Base-by-base conservation (phyloP, 345 rosid species). In the Populus ilicifolia region DNA sequence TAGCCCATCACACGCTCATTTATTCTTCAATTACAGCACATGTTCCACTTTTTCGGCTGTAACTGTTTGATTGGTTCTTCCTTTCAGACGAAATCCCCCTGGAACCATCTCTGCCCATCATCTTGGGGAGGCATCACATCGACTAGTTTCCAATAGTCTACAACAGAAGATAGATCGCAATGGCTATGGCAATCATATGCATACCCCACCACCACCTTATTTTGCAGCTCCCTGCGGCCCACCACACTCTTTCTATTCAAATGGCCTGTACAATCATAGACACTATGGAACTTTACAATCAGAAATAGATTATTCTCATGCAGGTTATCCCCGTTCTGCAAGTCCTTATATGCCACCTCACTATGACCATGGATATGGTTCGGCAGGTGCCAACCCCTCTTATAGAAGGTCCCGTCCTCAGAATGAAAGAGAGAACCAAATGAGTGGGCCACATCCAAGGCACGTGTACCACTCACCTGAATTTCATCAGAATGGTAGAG, bases 51-150 rank as follows among this genome's bases (percentile, higher is more conserved):
- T 62, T 33, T 18, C n/a, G 33, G 36, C 29, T 77, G 16, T 1
- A 41, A 27, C 2, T 67, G 16, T 56, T 68, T 72, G 8, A 11
- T 80, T 68, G 76, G 16, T 16, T 64, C 80, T n/a, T 44, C 69
- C 43, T 54, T 81, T 76, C 89, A 96, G 99, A 92, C 85, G 73
- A 73, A 91, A 91, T 75, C 94, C 85, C 18, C 84, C 83, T 14
- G 90, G 90, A 76, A 71, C 86, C 71, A 71, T 89, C 65, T 85
- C 92, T 63, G 90, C 94, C 25, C 83, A 64, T 67, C 89, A 87
- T 83, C 95, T 93, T 41, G 92, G 91, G 81, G 89, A 88, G 36
- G 95, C 88, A 78, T 89, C 97, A 3, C 93, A 89, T 77, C 88
- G 90, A 48, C 91, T 93, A 56, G 84, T 93, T 74, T 76, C 80